phyloP scores from a whole-genome alignment of 163 green algal genomes.

The Coccomyxa subellipsoidea region DNA sequence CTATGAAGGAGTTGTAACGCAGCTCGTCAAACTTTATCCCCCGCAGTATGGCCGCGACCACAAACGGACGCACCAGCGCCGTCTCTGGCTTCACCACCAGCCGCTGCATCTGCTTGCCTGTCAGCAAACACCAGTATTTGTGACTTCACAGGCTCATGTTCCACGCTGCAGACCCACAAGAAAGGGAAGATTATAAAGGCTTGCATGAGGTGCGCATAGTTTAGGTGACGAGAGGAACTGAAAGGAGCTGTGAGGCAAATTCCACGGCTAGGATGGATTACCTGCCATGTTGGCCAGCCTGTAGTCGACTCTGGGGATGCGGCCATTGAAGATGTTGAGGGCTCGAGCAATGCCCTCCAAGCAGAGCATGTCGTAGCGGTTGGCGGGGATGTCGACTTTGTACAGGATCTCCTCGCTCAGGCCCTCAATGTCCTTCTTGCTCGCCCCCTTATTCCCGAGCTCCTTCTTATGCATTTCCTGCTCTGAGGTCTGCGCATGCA shows the following conservation, averaged over 20 bases:
- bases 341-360: slow-evolving; percentile 94
- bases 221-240: no score
- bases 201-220: no score
- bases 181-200: no score
- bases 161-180: no score
- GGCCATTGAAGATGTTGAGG: slow-evolving; percentile 91
- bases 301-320: slow-evolving; percentile 61
- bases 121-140: no score
- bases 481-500: slow-evolving; percentile 81
- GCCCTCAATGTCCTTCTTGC: background rate
- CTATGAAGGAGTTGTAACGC: slow-evolving; percentile 95
- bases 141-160: no score
- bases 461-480: slow-evolving; percentile 83
- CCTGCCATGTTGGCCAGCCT: slow-evolving; percentile 65
- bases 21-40: slow-evolving; percentile 80
- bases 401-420: slow-evolving; percentile 77
- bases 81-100: slow-evolving; percentile 89
- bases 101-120: slow-evolving; percentile 59
- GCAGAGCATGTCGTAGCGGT: slow-evolving; percentile 99
- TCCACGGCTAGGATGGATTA: slow-evolving; percentile 18
- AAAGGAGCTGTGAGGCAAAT: no score
- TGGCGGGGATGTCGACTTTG: slow-evolving; percentile 99
- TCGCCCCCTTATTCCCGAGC: background rate
- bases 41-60: slow-evolving; percentile 90
- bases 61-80: slow-evolving; percentile 90